These are phyloP conservation scores for Claviceps humidiphila DNA, from an alignment of 2,329 filamentous ascomycete genomes.

Conservation along the genomic window DNA sequence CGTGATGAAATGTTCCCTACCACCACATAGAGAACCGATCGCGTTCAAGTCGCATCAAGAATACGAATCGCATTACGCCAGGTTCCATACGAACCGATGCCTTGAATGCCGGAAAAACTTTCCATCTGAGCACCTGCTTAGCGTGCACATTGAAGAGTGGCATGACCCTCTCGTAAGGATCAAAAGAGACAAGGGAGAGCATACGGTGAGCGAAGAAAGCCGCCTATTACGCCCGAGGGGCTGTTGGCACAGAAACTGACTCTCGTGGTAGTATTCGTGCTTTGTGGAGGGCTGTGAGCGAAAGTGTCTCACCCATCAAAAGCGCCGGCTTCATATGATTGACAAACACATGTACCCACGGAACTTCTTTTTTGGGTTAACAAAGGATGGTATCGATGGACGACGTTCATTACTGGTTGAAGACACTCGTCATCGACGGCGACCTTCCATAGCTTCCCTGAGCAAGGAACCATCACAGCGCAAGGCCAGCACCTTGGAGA, in stretches of 20 bases:
- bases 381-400: slow-evolving; percentile 81
- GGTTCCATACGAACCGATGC: slow-evolving; percentile 73
- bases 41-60: slow-evolving; percentile 63
- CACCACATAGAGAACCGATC: slow-evolving; percentile 60
- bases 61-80: slow-evolving; percentile 77
- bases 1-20: slow-evolving; percentile 65
- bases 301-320: slow-evolving; percentile 70
- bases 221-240: not conserved
- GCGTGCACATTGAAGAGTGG: slow-evolving; percentile 78
- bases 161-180: slow-evolving; percentile 71
- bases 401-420: slow-evolving; percentile 64
- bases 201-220: slow-evolving; percentile 49
- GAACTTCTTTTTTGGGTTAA: slow-evolving; percentile 77
- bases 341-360: slow-evolving; percentile 89
- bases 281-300: slow-evolving; percentile 82
- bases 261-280: slow-evolving; percentile 55
- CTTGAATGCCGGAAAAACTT: slow-evolving; percentile 77
- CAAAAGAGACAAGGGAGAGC: slow-evolving; percentile 66
- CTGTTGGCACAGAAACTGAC: not conserved
- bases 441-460: slow-evolving; percentile 29
- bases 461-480: slow-evolving; percentile 19
- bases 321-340: slow-evolving; percentile 76
- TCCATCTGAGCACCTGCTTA: slow-evolving; percentile 67
- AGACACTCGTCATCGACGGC: slow-evolving; percentile 32
- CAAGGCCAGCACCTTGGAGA: slow-evolving; percentile 20